These are phyloP conservation scores for Eutrema salsugineum DNA, from an alignment of 441 rosid species.

Conservation along the genomic window DNA sequence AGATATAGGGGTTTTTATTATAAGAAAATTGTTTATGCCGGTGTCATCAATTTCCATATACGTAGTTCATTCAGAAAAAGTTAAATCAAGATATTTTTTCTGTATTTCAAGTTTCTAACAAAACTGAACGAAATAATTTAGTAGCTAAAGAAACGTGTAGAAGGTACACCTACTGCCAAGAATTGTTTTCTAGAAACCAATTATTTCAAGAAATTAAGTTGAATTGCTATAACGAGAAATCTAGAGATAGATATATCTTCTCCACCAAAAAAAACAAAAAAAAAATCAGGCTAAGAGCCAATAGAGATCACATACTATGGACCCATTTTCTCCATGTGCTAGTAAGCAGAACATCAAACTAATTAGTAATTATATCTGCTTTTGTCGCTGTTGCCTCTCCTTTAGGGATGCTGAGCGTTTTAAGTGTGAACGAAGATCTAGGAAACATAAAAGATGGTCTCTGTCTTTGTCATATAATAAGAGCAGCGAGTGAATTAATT, in stretches of 20 bases:
- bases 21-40: neutral
- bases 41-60: neutral
- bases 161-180: neutral
- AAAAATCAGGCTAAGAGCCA: slow-evolving; percentile 13
- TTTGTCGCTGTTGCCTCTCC: slow-evolving; percentile 10
- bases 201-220: neutral
- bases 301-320: slow-evolving; percentile 7
- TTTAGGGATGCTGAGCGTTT: slow-evolving; percentile 19
- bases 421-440: slow-evolving; percentile 32
- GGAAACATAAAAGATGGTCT: neutral
- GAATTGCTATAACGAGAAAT: slow-evolving; percentile 1
- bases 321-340: slow-evolving; percentile 25
- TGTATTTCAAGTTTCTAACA: no score
- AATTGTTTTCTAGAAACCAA: neutral
- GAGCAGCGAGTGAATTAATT: neutral
- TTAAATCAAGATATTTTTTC: no score
- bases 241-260: no score
- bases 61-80: no score
- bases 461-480: slow-evolving; percentile 25
- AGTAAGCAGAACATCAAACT: slow-evolving; percentile 6
- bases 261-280: no score
- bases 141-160: neutral
- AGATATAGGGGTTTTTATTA: neutral
- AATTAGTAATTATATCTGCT: slow-evolving; percentile 10
- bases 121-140: neutral